Evolutionary conservation across 352 stramenopile genomes (phyloP).

Genomic region (Phytopythium cucurbitacearum): DNA sequence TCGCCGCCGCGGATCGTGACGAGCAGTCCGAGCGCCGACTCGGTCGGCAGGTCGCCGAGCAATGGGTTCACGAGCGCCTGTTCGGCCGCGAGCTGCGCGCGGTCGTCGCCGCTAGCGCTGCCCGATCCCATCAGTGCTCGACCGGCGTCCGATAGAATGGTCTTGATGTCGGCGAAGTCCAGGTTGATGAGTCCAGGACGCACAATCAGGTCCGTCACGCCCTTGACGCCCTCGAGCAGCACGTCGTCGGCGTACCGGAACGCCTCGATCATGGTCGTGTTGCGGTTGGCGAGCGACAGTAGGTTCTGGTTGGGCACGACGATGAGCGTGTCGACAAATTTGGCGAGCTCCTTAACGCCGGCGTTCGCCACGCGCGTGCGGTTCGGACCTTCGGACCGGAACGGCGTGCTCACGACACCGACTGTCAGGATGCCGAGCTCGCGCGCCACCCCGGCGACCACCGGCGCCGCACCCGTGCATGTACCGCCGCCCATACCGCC

Average conservation of each 20-base stretch:
- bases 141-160: conserved; percentile 92
- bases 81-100: conserved; percentile 88
- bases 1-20: conserved; percentile 94
- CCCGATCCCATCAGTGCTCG: conserved; percentile 96
- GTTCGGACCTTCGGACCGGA: conserved; percentile 94
- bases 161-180: conserved; percentile 96
- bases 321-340: conserved; percentile 95
- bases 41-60: conserved; percentile 91
- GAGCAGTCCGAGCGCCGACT: conserved; percentile 90
- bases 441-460: conserved; percentile 92
- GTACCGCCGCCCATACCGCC: conserved; percentile 94
- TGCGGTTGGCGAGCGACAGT: conserved; percentile 88
- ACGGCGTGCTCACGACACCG: conserved; percentile 95
- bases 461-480: conserved; percentile 88
- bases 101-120: conserved; percentile 53
- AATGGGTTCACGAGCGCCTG: conserved; percentile 94
- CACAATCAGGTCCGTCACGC: conserved; percentile 95
- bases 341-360: conserved; percentile 89
- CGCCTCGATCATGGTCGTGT: conserved; percentile 91
- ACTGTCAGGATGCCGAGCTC: conserved; percentile 93
- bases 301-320: conserved; percentile 97
- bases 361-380: conserved; percentile 91
- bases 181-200: conserved; percentile 96
- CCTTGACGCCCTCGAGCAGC: conserved; percentile 93
- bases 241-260: conserved; percentile 95